A percentile compares a stretch with the other conserved stretches of the same genome.
Evolutionary conservation across 1,284 basidiomycete species (phyloP).

Genomic region (Neolentinus lepideus): DNA sequence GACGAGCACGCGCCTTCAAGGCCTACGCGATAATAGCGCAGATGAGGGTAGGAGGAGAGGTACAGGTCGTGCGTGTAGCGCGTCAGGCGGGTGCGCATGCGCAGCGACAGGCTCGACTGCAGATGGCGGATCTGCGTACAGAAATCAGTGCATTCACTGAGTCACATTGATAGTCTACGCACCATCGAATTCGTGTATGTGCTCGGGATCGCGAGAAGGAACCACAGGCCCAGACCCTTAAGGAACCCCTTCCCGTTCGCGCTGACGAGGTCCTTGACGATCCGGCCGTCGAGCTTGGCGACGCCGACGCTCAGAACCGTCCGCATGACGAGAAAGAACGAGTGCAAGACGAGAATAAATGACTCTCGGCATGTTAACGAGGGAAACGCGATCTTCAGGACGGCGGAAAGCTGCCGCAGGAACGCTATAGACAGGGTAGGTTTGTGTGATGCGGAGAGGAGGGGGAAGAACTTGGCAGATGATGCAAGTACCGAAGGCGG

Average conservation of each 20-base stretch:
- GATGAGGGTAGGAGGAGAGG: slow-evolving; percentile 61
- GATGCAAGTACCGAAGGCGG: slow-evolving; percentile 33
- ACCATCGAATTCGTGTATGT: slow-evolving; percentile 97
- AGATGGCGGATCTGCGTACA: slow-evolving; percentile 73
- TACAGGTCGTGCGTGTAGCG: slow-evolving; percentile 94
- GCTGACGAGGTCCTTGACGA: slow-evolving; percentile 82
- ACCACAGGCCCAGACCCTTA: slow-evolving; percentile 84
- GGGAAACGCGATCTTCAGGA: slow-evolving; percentile 74
- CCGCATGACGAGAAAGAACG: slow-evolving; percentile 81
- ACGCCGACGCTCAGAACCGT: slow-evolving; percentile 87
- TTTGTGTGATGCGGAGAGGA: slow-evolving; percentile 40
- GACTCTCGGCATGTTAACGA: slow-evolving; percentile 71
- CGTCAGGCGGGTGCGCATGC: slow-evolving; percentile 82
- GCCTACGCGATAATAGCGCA: slow-evolving; percentile 65
- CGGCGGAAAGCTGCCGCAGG: slow-evolving; percentile 71
- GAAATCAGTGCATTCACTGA: background rate
- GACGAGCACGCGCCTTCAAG: slow-evolving; percentile 21
- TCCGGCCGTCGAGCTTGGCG: slow-evolving; percentile 83
- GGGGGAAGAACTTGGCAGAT: slow-evolving; percentile 50
- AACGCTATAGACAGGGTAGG: slow-evolving; percentile 77
- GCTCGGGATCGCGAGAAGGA: slow-evolving; percentile 84
- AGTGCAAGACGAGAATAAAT: slow-evolving; percentile 74
- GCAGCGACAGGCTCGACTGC: slow-evolving; percentile 84
- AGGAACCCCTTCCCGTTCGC: slow-evolving; percentile 85
- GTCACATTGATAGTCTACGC: slow-evolving; percentile 8